Conservation (phyloP, 192 early-diverging fungal genomes). For the Rhizophagus sp. region DNA sequence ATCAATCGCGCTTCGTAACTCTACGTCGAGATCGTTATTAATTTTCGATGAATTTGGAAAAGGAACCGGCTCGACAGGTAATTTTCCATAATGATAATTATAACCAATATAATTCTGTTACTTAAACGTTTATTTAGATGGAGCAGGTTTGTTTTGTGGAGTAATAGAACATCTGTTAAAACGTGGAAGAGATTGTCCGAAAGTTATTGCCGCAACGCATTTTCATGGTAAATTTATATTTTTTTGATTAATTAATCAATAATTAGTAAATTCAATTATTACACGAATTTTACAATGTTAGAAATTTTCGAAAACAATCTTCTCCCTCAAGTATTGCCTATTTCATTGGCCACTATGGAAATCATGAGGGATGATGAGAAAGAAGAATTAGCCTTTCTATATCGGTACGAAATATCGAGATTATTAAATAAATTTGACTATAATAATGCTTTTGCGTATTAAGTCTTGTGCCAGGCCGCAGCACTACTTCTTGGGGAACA, state of each 20-base stretch:
- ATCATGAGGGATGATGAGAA: conserved; percentile 43
- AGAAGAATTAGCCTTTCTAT: conserved; percentile 61
- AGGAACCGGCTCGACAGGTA: conserved; percentile 61
- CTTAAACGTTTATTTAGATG: conserved; percentile 55
- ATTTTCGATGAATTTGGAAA: conserved; percentile 89
- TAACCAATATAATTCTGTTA: neutral
- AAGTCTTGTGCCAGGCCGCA: conserved; percentile 45
- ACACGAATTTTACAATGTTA: neutral
- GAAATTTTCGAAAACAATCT: conserved; percentile 55
- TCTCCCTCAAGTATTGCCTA: conserved; percentile 40
- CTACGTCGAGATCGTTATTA: conserved; percentile 59
- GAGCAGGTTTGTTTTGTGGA: conserved; percentile 77
- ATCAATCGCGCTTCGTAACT: conserved; percentile 45
- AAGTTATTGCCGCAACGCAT: conserved; percentile 79
- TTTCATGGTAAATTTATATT: conserved; percentile 67
- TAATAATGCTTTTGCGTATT: neutral
- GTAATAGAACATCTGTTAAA: conserved; percentile 60
- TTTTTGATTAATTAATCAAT: too few relatives aligned
- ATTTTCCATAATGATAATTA: conserved; percentile 7
- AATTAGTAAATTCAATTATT: too few relatives aligned
- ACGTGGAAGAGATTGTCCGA: conserved; percentile 54
- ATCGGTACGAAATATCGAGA: conserved; percentile 41
- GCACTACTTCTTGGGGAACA: conserved; percentile 45
- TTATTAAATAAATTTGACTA: neutral
- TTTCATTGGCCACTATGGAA: conserved; percentile 59